Conservation (phyloP, 768 basidiomycete genomes). For the Auricularia sp. region DNA sequence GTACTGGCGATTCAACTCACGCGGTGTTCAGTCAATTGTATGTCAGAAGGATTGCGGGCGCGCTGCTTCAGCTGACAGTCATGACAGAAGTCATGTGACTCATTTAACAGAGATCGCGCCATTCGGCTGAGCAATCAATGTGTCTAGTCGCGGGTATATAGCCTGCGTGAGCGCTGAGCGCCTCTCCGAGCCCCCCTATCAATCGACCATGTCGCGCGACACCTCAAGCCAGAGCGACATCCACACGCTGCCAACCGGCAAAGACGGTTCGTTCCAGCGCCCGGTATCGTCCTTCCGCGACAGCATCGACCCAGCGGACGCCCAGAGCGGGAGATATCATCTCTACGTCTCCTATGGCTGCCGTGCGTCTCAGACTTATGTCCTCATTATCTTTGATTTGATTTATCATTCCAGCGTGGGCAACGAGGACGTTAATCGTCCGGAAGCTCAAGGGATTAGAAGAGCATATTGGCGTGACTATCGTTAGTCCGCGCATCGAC, state of each 20-base stretch:
- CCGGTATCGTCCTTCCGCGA: conserved; percentile 41
- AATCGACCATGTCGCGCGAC: conserved; percentile 6
- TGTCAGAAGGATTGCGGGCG: no score
- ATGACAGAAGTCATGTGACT: no score
- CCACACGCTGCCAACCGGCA: conserved; percentile 38
- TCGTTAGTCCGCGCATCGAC: conserved; percentile 83
- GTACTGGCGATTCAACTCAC: no score
- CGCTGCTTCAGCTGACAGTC: no score
- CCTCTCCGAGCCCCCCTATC: neutral
- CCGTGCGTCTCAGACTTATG: conserved; percentile 31
- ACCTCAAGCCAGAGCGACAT: conserved; percentile 37
- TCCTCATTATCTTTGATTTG: no score
- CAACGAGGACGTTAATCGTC: conserved; percentile 36
- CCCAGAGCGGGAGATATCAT: conserved; percentile 66
- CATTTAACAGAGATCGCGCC: no score
- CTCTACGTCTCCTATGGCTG: conserved; percentile 85
- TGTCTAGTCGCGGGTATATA: no score
- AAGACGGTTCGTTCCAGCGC: conserved; percentile 39
- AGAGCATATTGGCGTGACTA: conserved; percentile 66
- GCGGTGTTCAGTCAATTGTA: no score
- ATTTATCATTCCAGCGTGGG: no score
- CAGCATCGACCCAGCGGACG: conserved; percentile 40
- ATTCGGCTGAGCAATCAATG: no score
- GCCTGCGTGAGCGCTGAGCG: no score
- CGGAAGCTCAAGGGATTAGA: conserved; percentile 90